Evolutionary conservation across 768 basidiomycete species (phyloP).

Genomic region (Pleurotus platypus): DNA sequence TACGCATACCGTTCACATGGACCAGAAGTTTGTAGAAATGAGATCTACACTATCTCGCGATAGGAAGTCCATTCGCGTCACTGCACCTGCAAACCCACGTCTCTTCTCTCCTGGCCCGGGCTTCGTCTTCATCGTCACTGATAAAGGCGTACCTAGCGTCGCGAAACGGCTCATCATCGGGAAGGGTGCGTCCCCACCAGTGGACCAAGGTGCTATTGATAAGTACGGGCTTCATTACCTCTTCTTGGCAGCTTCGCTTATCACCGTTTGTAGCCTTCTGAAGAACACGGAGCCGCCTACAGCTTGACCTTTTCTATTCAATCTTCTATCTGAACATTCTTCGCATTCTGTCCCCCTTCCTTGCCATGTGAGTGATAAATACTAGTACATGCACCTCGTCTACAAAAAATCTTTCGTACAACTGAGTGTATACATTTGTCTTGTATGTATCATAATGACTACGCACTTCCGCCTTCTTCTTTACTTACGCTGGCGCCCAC

Average conservation of each 20-base stretch:
- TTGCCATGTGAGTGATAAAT: too few species aligned
- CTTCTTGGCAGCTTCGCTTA: too few species aligned
- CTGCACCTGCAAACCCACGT: conserved; percentile 30
- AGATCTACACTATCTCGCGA: conserved; percentile 25
- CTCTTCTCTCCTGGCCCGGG: conserved; percentile 38
- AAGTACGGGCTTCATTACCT: neutral
- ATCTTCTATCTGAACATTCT: too few species aligned
- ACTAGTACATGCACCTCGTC: too few species aligned
- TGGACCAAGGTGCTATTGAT: conserved; percentile 12
- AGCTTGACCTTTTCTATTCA: too few species aligned
- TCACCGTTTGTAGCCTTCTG: too few species aligned
- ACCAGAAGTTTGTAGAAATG: conserved; percentile 33
- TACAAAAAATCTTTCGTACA: too few species aligned
- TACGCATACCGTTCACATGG: conserved; percentile 38
- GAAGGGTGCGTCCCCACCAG: conserved; percentile 32
- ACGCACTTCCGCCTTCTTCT: neutral
- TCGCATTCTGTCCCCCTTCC: too few species aligned
- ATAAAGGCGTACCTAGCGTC: conserved; percentile 28
- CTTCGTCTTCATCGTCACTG: conserved; percentile 28
- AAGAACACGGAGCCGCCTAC: too few species aligned
- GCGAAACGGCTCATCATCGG: conserved; percentile 31
- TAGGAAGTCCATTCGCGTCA: conserved; percentile 27
- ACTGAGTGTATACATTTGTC: too few species aligned
- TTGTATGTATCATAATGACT: too few species aligned
- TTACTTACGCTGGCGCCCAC: neutral